Base-by-base conservation (phyloP, 208 protist genomes). In the Leishmania major region DNA sequence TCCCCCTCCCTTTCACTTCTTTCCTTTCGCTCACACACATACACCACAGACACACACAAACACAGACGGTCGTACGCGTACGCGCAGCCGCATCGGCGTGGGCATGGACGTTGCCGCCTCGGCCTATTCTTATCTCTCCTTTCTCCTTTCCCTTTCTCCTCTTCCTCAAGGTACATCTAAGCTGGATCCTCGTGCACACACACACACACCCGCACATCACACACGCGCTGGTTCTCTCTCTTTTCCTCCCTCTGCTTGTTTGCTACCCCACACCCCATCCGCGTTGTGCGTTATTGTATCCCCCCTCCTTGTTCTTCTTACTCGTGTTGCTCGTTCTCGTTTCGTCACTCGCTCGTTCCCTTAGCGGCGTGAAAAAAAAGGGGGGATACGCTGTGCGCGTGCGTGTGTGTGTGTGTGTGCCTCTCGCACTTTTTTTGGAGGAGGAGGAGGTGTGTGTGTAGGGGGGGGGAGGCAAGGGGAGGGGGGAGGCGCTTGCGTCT, bases 71-170 rank as follows among this genome's bases (percentile, higher is more conserved):
- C 13, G 11, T 6, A 72, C 67, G 8, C 3, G 22, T n/a, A 47
- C 67, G 67, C 15, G 40, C 40, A 47, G 40, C n/a, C 37, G 37
- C 66, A n/a, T n/a, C 19, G 37, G 37, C 37, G 37, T 45, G 37
- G 66, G 31, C 28, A 22, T 55, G 40, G 40, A 37, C 22, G 70
- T 75, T 49, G 17, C 47, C 22, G 45, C 71, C 8, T 66, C 55
- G 19, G 25, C 7, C 57, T 79, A 28, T 78, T 60, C 57, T 60
- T 78, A n/a, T 78, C 53, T 49, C 74, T 43, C 19, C 17, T 13
- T 67, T 45, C 13, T 71, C 19, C 53, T 22, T 47, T 70, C 43
- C 1, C 37, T 11, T 25, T 28, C 19, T 43, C 22, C 37, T 35
- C 43, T 64, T 60, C 62, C 66, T 66, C 60, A 51, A 67, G 43